Evolutionary conservation across 768 basidiomycete genomes (phyloP).

Genomic region (Phylloporus sp.): DNA sequence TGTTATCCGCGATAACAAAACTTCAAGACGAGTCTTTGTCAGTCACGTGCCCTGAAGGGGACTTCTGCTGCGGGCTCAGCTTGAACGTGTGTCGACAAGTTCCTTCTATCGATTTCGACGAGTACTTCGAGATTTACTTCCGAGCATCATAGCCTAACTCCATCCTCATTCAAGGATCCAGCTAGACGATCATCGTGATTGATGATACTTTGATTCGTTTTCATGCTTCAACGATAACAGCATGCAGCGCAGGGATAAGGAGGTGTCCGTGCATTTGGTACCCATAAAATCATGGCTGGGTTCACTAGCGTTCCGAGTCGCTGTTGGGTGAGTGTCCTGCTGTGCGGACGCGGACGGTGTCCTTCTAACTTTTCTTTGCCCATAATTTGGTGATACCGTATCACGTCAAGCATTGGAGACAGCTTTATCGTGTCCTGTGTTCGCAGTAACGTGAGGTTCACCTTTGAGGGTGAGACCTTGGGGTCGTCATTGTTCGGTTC

Average conservation of each 20-base stretch:
- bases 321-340: too few species aligned
- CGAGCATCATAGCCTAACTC: background rate
- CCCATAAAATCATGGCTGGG: background rate
- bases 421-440: too few species aligned
- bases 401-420: too few species aligned
- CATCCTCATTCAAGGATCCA: background rate
- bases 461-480: too few species aligned
- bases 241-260: background rate
- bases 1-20: conserved; percentile 57
- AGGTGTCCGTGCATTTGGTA: background rate
- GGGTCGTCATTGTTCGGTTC: too few species aligned
- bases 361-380: too few species aligned
- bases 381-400: too few species aligned
- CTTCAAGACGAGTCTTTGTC: too few species aligned
- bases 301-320: background rate
- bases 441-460: too few species aligned
- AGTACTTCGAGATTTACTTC: background rate
- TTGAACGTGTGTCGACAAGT: background rate
- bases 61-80: background rate
- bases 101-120: background rate
- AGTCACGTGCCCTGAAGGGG: too few species aligned
- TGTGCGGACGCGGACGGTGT: too few species aligned
- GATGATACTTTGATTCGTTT: background rate
- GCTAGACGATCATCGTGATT: background rate
- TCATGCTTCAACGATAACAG: background rate